Base-by-base conservation (phyloP, 345 rosid genomes). In the Linum usitatissimum region DNA sequence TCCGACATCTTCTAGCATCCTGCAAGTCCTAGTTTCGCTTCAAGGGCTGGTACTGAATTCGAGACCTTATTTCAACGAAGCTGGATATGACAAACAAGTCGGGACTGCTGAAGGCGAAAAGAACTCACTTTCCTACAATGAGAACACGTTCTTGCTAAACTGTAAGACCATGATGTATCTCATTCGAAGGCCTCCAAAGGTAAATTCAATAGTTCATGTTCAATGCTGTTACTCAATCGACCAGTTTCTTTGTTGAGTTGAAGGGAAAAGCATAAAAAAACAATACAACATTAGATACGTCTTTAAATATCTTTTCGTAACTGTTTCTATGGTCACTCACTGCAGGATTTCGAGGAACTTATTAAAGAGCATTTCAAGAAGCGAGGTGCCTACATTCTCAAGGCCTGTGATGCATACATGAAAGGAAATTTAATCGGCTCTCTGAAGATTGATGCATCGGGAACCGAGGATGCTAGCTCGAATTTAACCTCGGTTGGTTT, bases 61-160 rank as follows among this genome's bases (percentile, higher is more conserved):
- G n/a, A 90, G 73, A 70, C 99, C 99, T 38, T 94, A 94, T 79
- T 94, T 94, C 76, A 94, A 94, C 66, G 99, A 94, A 82, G 96
- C 99, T 23, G 97, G 97, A 62, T 94, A 90, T 58, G 97, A 90
- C 71, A 90, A 85, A 72, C 97, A 94, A 71, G 67, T 86, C 3
- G 96, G 97, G 64, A 86, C 97, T 34, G 95, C 91, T 6, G 99
- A 94, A 73, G 99, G 99, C 66, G 99, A 94, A 81, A 94, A 85
- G 73, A 94, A 88, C 72, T 90, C 97, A 0, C 57, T 90, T 66
- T 84, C 91, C 17, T 94, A 94, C 71, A 90, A 94, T 66, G 99
- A 90, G 73, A 94, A 90, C 55, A 78, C 96, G 3, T 94, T 90
- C 83, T 72, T 94, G 73, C 82, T 94, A 39, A 90, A 79, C 70